Evolutionary conservation across 257 asterid species (phyloP).

Genomic region (Solanum appendiculatum): DNA sequence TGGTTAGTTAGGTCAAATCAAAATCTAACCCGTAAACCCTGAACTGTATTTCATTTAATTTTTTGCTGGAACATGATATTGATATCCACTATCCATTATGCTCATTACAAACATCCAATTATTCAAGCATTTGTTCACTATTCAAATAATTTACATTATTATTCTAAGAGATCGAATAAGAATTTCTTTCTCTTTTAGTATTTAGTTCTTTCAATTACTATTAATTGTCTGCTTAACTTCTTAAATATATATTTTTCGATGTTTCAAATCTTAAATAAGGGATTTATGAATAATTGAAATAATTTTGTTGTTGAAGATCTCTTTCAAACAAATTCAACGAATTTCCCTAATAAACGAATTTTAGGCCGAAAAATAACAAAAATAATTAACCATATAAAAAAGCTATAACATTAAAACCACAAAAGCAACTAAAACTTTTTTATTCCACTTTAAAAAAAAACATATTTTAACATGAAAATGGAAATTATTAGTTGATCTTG

Average conservation of each 20-base stretch:
- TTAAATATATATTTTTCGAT: background rate
- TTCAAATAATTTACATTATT: background rate
- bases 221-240: background rate
- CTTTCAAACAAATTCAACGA: background rate
- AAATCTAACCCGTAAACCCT: background rate
- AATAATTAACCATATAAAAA: background rate
- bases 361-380: background rate
- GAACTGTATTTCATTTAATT: background rate
- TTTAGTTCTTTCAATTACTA: background rate
- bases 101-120: background rate
- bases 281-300: background rate
- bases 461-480: background rate
- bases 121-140: background rate
- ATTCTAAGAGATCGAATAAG: background rate
- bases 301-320: background rate
- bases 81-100: background rate
- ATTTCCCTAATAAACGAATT: background rate
- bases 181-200: background rate
- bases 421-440: background rate
- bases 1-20: background rate
- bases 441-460: background rate
- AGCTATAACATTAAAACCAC: background rate
- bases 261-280: background rate
- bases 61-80: background rate
- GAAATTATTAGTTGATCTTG: background rate